These are phyloP conservation scores for Syncephalastrum racemosum DNA, from an alignment of 371 early-diverging fungal species.

Conservation along the genomic window DNA sequence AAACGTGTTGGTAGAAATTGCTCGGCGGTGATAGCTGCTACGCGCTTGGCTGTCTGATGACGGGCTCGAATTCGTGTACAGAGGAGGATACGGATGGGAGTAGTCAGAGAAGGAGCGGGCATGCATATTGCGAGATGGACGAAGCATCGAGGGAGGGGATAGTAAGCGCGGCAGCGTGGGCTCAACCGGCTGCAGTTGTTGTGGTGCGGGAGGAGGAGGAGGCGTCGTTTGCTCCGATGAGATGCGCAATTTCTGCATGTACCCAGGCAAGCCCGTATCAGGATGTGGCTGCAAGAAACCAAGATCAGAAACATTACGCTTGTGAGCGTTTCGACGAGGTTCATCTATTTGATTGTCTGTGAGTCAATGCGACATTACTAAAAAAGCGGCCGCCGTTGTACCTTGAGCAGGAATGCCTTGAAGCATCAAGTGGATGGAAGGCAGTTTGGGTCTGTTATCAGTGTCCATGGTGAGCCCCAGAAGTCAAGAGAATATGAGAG, in stretches of 20 bases:
- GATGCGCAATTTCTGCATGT: slow-evolving; percentile 20
- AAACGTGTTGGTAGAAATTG: slow-evolving; percentile 42
- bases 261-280: slow-evolving; percentile 13
- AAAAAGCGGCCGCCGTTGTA: background rate
- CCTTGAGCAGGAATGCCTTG: slow-evolving; percentile 16
- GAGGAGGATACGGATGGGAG: slow-evolving; percentile 43
- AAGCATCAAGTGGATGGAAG: slow-evolving; percentile 29
- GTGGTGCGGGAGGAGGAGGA: background rate
- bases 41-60: slow-evolving; percentile 2
- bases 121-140: slow-evolving; percentile 38
- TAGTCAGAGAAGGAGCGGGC: slow-evolving; percentile 51
- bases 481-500: slow-evolving; percentile 6
- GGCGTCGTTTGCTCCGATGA: slow-evolving; percentile 8
- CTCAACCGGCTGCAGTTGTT: slow-evolving; percentile 18
- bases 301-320: slow-evolving; percentile 33
- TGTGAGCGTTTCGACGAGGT: slow-evolving; percentile 17
- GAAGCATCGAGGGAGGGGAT: slow-evolving; percentile 13
- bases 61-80: slow-evolving; percentile 4
- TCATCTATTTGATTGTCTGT: slow-evolving; percentile 1
- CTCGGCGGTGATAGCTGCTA: slow-evolving; percentile 35
- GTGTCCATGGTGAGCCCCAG: slow-evolving; percentile 14
- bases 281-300: slow-evolving; percentile 6
- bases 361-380: background rate
- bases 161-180: slow-evolving; percentile 11
- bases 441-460: slow-evolving; percentile 22